Conservation (phyloP, 2,329 filamentous ascomycete species). For the Zasmidium citrigriseum region DNA sequence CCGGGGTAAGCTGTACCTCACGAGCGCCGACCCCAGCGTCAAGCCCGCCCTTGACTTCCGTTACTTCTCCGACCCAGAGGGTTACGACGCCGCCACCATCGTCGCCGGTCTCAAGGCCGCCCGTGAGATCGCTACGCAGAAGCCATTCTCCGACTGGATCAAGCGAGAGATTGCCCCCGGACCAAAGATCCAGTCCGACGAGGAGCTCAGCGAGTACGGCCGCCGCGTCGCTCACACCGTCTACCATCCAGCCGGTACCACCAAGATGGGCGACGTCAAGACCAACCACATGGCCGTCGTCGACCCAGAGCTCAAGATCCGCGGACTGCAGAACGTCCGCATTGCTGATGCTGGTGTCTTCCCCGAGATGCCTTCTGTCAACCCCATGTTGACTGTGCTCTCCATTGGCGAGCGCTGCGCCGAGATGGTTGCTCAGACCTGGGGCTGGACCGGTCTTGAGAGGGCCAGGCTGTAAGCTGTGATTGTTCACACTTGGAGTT, state of each 20-base stretch:
- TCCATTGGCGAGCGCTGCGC: conserved; percentile 81
- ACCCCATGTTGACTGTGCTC: conserved; percentile 88
- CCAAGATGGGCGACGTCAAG: conserved; percentile 78
- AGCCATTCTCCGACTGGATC: conserved; percentile 80
- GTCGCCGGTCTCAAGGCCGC: conserved; percentile 76
- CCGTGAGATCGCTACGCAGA: conserved; percentile 72
- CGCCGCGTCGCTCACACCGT: conserved; percentile 82
- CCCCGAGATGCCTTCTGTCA: conserved; percentile 82
- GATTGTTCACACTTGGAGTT: neutral
- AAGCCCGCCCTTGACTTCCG: conserved; percentile 86
- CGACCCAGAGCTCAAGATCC: conserved; percentile 71
- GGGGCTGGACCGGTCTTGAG: conserved; percentile 63
- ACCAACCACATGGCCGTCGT: conserved; percentile 76
- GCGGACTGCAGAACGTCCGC: conserved; percentile 70
- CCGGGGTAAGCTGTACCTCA: conserved; percentile 75
- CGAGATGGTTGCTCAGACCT: conserved; percentile 77
- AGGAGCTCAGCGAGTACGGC: conserved; percentile 79
- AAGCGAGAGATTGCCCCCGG: conserved; percentile 80
- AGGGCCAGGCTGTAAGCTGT: conserved; percentile 52
- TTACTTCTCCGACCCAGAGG: conserved; percentile 84
- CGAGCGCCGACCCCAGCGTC: conserved; percentile 70
- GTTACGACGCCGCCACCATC: conserved; percentile 80
- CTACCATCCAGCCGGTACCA: conserved; percentile 86
- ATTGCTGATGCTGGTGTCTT: conserved; percentile 88
- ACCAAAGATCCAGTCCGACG: conserved; percentile 71